A percentile compares a stretch with the other conserved stretches of the same genome.
Conservation (phyloP, 345 rosid genomes). For the Gossypioides kirkii region DNA sequence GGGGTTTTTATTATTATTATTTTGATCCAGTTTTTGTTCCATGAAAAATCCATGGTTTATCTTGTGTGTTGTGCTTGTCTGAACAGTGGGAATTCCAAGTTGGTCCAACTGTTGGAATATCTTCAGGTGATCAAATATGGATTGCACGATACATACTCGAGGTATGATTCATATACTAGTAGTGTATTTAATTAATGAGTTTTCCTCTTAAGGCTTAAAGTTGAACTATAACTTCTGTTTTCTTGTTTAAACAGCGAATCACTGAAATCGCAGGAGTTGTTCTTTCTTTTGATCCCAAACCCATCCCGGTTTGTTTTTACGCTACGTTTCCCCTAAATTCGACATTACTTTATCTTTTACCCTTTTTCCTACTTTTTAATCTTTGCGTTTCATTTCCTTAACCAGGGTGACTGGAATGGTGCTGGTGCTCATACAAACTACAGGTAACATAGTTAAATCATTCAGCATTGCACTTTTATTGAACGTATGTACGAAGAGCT, state of each 20-base stretch:
- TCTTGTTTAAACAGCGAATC: slow-evolving; percentile 52
- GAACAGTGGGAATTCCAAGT: slow-evolving; percentile 86
- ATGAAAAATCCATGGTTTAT: background rate
- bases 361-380: background rate
- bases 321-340: background rate
- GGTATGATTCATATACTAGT: slow-evolving; percentile 26
- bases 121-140: slow-evolving; percentile 75
- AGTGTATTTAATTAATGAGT: background rate
- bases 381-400: background rate
- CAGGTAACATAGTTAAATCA: slow-evolving; percentile 32
- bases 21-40: background rate
- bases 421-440: slow-evolving; percentile 93
- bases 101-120: slow-evolving; percentile 71
- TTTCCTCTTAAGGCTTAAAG: background rate
- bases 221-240: background rate
- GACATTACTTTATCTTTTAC: background rate
- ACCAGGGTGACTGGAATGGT: slow-evolving; percentile 89
- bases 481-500: background rate
- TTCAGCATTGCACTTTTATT: background rate
- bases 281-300: slow-evolving; percentile 79
- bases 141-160: slow-evolving; percentile 76
- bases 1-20: background rate
- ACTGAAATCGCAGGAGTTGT: slow-evolving; percentile 75
- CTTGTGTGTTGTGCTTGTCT: background rate
- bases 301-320: slow-evolving; percentile 44